Base-by-base conservation (phyloP, 192 early-diverging fungal genomes). In the Entophlyctis helioformis region DNA sequence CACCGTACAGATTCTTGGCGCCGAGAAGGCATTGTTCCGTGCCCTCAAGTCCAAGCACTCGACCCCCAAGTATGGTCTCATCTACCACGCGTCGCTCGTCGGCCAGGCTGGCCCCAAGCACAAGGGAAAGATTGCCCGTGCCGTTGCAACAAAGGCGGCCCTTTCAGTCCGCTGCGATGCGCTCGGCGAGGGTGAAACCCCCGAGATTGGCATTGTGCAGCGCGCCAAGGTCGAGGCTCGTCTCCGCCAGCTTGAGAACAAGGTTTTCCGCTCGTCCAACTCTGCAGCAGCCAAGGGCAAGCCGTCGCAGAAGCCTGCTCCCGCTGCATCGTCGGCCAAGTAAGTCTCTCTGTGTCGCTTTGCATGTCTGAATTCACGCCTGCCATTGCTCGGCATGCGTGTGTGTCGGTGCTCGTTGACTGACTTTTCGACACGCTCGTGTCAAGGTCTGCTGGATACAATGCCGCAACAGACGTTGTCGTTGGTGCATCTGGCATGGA, bases 91-190 rank as follows among this genome's bases (percentile, higher is more conserved):
- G 18, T 84, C 87, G 11, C 85, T 94, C 53, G 90, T 97, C 60
- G 93, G 90, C 40, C 86, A 85, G 48, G 93, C 93, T 7, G 81
- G 84, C 2, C 82, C 88, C 58, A 98, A 95, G 75, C 68, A 80
- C 63, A 98, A 98, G 82, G 95, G 91, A 50, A 98, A 98, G 83
- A 86, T 98, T 56, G 95, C 95, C 5, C 84, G 95, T 48, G 73
- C 85, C 46, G 74, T 93, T 24, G 89, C 90, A 16, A 85, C 91
- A 44, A 98, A 98, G 74, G 71, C 88, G 26, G 79, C 91, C 13
- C 76, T 96, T 28, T 69, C 87, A 22, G 71, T 90, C 47, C 82
- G 95, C 57, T 83, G 87, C 31, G 95, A 98, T 71, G 91, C 95
- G 13, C 70, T 98, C 21, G 71, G 72, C 19, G 73, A 83, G 32